Evolutionary conservation across 1,139 yeast genomes (phyloP).

Genomic region (Nakaseomyces glabratus): DNA sequence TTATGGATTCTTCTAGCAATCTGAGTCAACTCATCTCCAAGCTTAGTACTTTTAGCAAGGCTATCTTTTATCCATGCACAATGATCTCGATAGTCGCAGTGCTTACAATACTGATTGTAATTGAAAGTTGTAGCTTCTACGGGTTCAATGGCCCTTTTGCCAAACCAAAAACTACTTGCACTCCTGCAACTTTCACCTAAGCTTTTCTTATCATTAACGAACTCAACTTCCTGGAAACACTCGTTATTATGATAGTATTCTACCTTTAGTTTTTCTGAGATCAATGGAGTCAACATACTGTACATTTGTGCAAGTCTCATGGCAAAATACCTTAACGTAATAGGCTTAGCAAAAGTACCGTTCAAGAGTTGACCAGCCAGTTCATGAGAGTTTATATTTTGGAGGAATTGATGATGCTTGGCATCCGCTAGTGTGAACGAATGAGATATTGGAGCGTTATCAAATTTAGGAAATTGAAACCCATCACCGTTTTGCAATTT

Average conservation of each 20-base stretch:
- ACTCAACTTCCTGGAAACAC: slow-evolving; percentile 35
- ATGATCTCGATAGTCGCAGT: slow-evolving; percentile 42
- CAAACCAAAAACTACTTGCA: slow-evolving; percentile 48
- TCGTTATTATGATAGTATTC: slow-evolving; percentile 44
- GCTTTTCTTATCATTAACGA: slow-evolving; percentile 32
- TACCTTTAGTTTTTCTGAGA: slow-evolving; percentile 36
- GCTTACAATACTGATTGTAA: slow-evolving; percentile 37
- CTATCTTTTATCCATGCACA: slow-evolving; percentile 30
- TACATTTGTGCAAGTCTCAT: slow-evolving; percentile 47
- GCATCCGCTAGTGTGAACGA: slow-evolving; percentile 8
- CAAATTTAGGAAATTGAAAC: slow-evolving; percentile 38
- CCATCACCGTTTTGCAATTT: slow-evolving; percentile 40
- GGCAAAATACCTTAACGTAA: slow-evolving; percentile 50
- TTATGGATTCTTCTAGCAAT: too few species aligned
- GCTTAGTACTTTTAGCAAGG: not conserved
- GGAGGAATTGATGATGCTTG: slow-evolving; percentile 7
- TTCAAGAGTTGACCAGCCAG: slow-evolving; percentile 8
- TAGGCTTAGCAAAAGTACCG: slow-evolving; percentile 28
- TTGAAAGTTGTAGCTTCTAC: slow-evolving; percentile 31
- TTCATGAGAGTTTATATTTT: slow-evolving; percentile 10
- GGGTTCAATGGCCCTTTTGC: slow-evolving; percentile 39
- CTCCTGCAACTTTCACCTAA: slow-evolving; percentile 29
- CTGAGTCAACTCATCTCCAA: not conserved
- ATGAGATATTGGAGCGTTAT: slow-evolving; percentile 17
- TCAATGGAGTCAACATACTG: slow-evolving; percentile 31